Evolutionary conservation across 805 yeast genomes (phyloP), one percentile per base, ranked within the genome.

Genomic region (Saccharomycopsis babjevae): DNA sequence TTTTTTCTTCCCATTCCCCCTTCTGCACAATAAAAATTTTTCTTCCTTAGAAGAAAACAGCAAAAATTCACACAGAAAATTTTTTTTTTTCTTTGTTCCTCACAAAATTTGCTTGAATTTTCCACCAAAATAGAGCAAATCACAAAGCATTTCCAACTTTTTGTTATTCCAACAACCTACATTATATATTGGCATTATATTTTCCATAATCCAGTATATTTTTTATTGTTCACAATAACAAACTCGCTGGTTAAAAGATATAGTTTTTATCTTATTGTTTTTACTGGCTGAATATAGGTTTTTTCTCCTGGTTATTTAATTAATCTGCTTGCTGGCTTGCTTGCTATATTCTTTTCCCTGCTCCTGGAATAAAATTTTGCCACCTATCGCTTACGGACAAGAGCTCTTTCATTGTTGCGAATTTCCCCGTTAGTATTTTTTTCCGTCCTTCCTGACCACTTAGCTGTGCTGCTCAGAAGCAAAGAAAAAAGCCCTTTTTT

Each of bases 401-500:
- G 22, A 22, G 28, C 25, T 25, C 28, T 22, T 13, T 20, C 22
- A 16, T 46, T 20, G 38, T 34, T 34, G 32, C 52, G 22, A 28
- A 22, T 25, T 43, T 20, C 50, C 28, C 30, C 10, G 38, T 13
- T 34, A 34, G 38, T 34, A 34, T 43, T 20, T 20, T 40, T 46
- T 46, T 46, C 52, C 52, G 52, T 46, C 52, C 54, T 50, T 52
- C 57, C 68, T 67, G 76, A 73, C 76, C 71, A 70, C 76, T 73
- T 73, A 68, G 67, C 66, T 73, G 76, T 72, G 71, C 66, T 66
- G 74, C 67, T 72, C 75, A 70, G 67, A 67, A 63, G 39, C 54
- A 28, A 52, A n/a, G 30, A 28, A 34, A 30, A 18, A 50, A 30
- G 16, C 30, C 40, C 38, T 39, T 54, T 25, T 57, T 58, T 52